phyloP scores from a whole-genome alignment of 1,139 yeast species.

The Meyerozyma elateridarum region DNA sequence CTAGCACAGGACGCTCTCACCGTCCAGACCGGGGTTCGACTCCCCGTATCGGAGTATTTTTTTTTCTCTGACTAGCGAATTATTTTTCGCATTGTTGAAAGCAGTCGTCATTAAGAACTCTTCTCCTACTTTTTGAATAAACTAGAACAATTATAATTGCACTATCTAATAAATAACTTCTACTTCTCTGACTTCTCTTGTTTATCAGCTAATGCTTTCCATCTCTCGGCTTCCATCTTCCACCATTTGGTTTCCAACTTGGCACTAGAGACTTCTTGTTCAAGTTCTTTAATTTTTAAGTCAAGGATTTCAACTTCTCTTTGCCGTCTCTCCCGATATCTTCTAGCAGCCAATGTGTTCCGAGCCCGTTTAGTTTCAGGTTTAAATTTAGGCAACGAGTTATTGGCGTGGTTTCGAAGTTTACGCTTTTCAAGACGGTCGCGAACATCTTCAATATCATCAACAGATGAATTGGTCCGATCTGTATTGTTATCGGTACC shows the following conservation, averaged over 20 bases:
- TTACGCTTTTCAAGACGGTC: conserved; percentile 3
- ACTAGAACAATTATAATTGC: no score
- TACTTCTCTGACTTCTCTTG: no score
- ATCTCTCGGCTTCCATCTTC: conserved; percentile 17
- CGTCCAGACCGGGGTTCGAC: conserved; percentile 44
- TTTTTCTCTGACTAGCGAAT: no score
- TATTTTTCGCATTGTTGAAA: no score
- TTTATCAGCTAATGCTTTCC: conserved; percentile 10
- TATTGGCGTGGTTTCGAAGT: not conserved
- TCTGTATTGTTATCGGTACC: no score
- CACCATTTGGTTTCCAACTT: conserved; percentile 16
- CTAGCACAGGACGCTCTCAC: conserved; percentile 27
- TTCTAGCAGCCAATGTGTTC: conserved; percentile 20
- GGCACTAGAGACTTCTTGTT: conserved; percentile 12
- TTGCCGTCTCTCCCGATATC: conserved; percentile 16
- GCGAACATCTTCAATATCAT: not conserved
- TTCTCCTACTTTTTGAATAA: no score
- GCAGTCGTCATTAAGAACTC: no score
- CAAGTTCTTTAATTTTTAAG: conserved; percentile 14
- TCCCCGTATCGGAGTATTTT: conserved; percentile 41
- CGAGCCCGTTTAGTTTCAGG: conserved; percentile 11
- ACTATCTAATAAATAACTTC: no score
- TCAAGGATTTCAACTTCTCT: conserved; percentile 18
- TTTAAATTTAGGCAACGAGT: not conserved
- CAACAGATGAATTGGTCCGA: no score